A percentile compares a stretch with the other conserved stretches of the same genome.
phyloP scores from a whole-genome alignment of 2,329 filamentous ascomycete species.

The Neoscytalidium dimidiatum region DNA sequence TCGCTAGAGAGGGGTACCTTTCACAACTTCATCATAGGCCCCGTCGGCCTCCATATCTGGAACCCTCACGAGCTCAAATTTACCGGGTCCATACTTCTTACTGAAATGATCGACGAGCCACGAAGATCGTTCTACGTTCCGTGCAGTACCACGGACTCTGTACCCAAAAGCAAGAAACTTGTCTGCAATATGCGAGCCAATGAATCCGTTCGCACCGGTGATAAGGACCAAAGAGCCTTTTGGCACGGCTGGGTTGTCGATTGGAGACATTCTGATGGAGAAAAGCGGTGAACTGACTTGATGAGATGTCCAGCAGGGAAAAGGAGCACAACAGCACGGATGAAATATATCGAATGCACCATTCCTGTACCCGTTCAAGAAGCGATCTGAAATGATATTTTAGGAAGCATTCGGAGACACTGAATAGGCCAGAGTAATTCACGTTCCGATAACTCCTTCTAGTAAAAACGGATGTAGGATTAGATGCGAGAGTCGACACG shows the following conservation, averaged over 20 bases:
- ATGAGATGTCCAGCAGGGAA: too few species aligned
- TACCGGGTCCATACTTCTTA: slow-evolving; percentile 25
- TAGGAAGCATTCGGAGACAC: too few species aligned
- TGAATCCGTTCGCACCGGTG: slow-evolving; percentile 38
- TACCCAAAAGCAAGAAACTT: slow-evolving; percentile 34
- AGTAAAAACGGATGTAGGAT: too few species aligned
- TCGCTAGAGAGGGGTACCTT: slow-evolving; percentile 23
- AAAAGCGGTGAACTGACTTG: too few species aligned
- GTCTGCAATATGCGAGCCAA: slow-evolving; percentile 36
- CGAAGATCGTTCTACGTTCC: slow-evolving; percentile 28
- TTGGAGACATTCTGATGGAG: neutral
- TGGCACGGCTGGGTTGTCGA: neutral
- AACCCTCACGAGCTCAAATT: slow-evolving; percentile 32
- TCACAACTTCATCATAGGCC: slow-evolving; percentile 28
- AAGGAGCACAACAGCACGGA: too few species aligned
- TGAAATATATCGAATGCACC: too few species aligned
- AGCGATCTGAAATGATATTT: too few species aligned
- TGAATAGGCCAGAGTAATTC: too few species aligned
- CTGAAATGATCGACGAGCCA: slow-evolving; percentile 36
- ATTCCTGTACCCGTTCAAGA: too few species aligned
- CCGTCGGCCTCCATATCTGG: slow-evolving; percentile 29
- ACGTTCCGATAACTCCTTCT: too few species aligned
- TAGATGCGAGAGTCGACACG: too few species aligned
- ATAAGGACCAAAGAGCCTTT: slow-evolving; percentile 32
- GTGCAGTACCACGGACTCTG: slow-evolving; percentile 35